These are phyloP conservation scores for Trichoderma virens DNA, from an alignment of 495 filamentous ascomycete species.

Conservation along the genomic window DNA sequence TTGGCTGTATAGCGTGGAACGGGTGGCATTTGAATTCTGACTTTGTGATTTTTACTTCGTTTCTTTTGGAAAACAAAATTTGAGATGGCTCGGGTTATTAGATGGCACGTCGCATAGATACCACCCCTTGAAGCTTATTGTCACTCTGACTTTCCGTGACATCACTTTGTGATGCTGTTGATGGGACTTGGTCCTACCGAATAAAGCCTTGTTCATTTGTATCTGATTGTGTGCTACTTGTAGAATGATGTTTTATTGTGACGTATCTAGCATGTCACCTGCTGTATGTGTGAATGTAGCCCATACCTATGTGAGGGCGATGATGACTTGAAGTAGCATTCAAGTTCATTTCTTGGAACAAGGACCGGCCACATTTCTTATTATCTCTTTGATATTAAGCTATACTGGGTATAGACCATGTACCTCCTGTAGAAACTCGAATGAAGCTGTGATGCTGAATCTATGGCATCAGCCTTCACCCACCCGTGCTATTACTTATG, in stretches of 20 bases:
- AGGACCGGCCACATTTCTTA: too few species aligned
- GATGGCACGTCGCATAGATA: slow-evolving; percentile 4
- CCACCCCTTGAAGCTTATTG: not conserved
- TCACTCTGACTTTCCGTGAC: not conserved
- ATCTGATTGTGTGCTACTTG: not conserved
- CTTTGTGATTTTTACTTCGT: slow-evolving; percentile 1
- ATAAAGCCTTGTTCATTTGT: not conserved
- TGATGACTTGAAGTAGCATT: too few species aligned
- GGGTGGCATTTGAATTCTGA: not conserved
- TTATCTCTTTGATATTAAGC: too few species aligned
- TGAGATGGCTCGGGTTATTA: slow-evolving; percentile 7
- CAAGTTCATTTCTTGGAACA: too few species aligned
- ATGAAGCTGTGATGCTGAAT: too few species aligned
- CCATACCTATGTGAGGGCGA: too few species aligned
- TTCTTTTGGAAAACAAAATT: not conserved
- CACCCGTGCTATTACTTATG: too few species aligned
- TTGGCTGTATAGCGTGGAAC: not conserved
- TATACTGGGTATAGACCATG: too few species aligned
- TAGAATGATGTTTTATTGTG: not conserved
- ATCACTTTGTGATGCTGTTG: not conserved
- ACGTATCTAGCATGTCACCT: too few species aligned
- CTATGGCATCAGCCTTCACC: too few species aligned
- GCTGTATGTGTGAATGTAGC: too few species aligned
- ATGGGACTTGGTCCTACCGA: not conserved
- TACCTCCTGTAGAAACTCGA: too few species aligned